These are phyloP conservation scores for Scleroderma citrinum DNA, from an alignment of 768 basidiomycete species.

Conservation along the genomic window DNA sequence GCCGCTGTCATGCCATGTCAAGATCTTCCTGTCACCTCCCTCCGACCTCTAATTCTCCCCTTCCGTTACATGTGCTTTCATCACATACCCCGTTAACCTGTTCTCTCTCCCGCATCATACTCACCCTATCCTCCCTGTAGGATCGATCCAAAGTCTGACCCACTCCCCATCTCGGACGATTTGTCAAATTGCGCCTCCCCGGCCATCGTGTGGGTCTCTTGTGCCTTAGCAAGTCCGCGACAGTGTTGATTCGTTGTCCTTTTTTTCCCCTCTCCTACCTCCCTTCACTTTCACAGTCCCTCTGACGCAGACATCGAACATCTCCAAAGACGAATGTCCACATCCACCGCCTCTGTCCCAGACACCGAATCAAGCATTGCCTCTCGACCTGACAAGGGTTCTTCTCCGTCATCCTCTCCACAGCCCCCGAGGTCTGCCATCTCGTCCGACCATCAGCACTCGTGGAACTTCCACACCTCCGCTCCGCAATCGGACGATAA, in stretches of 20 bases:
- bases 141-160: constrained; percentile 38
- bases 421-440: constrained; percentile 37
- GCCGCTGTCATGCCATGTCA: constrained; percentile 24
- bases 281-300: constrained; percentile 25
- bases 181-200: constrained; percentile 44
- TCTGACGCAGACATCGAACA: constrained; percentile 51
- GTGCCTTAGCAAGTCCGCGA: constrained; percentile 11
- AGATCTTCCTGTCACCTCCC: constrained; percentile 22
- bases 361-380: constrained; percentile 58
- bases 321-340: constrained; percentile 64
- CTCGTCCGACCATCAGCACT: constrained; percentile 13
- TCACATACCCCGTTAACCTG: not conserved
- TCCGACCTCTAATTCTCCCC: constrained; percentile 9
- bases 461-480: constrained; percentile 23
- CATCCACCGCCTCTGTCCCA: constrained; percentile 61
- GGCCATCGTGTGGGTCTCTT: constrained; percentile 38
- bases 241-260: constrained; percentile 11
- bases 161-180: constrained; percentile 35
- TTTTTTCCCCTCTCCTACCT: constrained; percentile 7
- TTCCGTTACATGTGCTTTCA: constrained; percentile 6
- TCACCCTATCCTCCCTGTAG: constrained; percentile 14
- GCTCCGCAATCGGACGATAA: constrained; percentile 28
- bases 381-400: constrained; percentile 57
- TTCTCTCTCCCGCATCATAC: constrained; percentile 1
- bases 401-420: constrained; percentile 46